Conservation (phyloP, 495 filamentous ascomycete species). For the Paragyromitra xinjiangensis region DNA sequence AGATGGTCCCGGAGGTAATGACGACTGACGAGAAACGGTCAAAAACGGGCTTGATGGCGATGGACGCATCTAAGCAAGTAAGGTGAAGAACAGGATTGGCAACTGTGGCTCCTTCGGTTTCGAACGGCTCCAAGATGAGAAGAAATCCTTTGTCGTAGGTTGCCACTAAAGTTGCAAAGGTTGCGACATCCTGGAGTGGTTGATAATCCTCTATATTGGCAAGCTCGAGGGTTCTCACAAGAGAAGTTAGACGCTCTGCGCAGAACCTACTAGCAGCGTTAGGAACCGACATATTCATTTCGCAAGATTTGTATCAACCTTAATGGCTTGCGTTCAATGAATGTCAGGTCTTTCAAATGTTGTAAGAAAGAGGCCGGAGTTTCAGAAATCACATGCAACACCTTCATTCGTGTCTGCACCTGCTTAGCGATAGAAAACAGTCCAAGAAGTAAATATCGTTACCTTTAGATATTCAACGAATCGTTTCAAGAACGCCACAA, state of each 20-base stretch:
- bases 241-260: slow-evolving; percentile 90
- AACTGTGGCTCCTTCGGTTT: slow-evolving; percentile 93
- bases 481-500: slow-evolving; percentile 90
- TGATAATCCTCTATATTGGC: slow-evolving; percentile 98
- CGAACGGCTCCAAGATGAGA: slow-evolving; percentile 93
- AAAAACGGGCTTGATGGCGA: slow-evolving; percentile 97
- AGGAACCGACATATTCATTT: neutral
- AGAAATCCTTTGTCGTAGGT: slow-evolving; percentile 98
- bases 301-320: slow-evolving; percentile 54
- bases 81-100: slow-evolving; percentile 96
- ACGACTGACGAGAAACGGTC: slow-evolving; percentile 97
- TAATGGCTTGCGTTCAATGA: slow-evolving; percentile 97
- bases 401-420: slow-evolving; percentile 88
- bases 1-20: slow-evolving; percentile 97
- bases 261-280: slow-evolving; percentile 70
- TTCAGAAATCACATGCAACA: slow-evolving; percentile 94
- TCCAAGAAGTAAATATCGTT: neutral
- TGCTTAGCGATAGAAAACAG: slow-evolving; percentile 18
- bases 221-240: slow-evolving; percentile 93
- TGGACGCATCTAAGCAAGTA: slow-evolving; percentile 95
- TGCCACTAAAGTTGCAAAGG: slow-evolving; percentile 95
- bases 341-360: slow-evolving; percentile 93
- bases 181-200: slow-evolving; percentile 95
- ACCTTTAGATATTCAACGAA: slow-evolving; percentile 97
- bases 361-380: slow-evolving; percentile 92